Evolutionary conservation across 1,139 yeast species (phyloP), one percentile per base, ranked within the genome.

Genomic region (Zygosaccharomyces sapae): DNA sequence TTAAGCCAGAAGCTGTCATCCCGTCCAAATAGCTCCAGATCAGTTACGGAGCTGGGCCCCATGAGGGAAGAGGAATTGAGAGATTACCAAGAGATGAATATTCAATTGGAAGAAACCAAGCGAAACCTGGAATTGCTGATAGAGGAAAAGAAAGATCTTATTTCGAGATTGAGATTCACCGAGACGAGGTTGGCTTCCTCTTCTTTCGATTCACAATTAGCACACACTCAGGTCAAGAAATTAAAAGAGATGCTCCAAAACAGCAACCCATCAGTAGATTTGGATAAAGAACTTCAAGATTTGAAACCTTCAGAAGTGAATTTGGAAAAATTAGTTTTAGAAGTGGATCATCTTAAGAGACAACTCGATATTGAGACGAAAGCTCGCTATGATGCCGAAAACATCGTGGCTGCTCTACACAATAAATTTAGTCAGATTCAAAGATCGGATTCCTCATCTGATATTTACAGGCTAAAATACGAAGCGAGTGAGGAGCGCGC

Each of bases 161-260:
- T 70, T n/a, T 81, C 83, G 44, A 87, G 83, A 51, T 57, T 83
- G 46, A 72, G 74, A 30, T 68, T 82, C 55, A 65, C 84, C 9
- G 84, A 81, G 54, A 75, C 79, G 0, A 67, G 79, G 52, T 56
- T 77, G 12, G 81, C 81, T 0, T 72, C 80, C 5, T 77, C 78
- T 42, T 70, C 79, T 2, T 75, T 76, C 54, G 80, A 76, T 46
- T 75, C 73, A 47, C 76, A 77, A 49, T 74, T 70, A 33, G 55
- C 74, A 44, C 67, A 66, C 40, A 71, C 73, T n/a, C 70, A 71
- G 40, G 45, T 75, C 6, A 66, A 67, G 30, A 71, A 68, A 43
- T 44, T 72, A 34, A 66, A 61, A 41, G 61, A 61, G 36, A 55
- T 68, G 1, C 42, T 67, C 10, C 52, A 44, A 12, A 43, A 58